These are phyloP conservation scores for Fulvia fulva DNA, from an alignment of 2,329 filamentous ascomycete species.

Conservation along the genomic window DNA sequence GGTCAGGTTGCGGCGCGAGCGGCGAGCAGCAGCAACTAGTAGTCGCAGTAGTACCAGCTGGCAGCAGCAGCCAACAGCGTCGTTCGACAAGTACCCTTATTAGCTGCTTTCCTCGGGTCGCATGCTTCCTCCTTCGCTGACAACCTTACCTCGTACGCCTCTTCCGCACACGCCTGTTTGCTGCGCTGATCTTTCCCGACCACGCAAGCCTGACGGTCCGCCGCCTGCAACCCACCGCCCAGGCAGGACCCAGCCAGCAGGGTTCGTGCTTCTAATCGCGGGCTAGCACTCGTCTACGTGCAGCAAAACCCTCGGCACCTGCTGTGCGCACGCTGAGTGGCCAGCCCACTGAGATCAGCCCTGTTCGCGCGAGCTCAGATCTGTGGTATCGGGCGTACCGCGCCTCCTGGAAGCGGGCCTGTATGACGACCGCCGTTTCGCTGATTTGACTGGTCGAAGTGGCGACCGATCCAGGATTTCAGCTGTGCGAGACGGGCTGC, in stretches of 20 bases:
- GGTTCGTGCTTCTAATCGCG: not conserved
- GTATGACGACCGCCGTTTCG: not conserved
- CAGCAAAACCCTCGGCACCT: not conserved
- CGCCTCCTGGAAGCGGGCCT: not conserved
- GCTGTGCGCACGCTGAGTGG: not conserved
- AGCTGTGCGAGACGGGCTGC: not conserved
- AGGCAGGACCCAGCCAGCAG: not conserved
- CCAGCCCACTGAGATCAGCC: not conserved
- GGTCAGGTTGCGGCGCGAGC: no score
- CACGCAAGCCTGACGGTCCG: not conserved
- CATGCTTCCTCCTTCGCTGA: not conserved
- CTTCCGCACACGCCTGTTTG: not conserved
- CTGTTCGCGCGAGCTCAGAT: not conserved
- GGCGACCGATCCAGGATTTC: not conserved
- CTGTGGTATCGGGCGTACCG: not conserved
- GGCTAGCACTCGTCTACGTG: not conserved
- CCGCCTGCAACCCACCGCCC: not conserved
- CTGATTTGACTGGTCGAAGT: not conserved
- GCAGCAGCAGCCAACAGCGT: no score
- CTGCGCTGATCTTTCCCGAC: not conserved
- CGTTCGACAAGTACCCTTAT: no score
- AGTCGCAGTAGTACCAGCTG: no score
- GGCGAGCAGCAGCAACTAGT: no score
- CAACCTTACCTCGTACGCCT: not conserved
- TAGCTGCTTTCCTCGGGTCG: not conserved